phyloP scores from a whole-genome alignment of 352 stramenopile genomes.

The Phytophthora lateralis region DNA sequence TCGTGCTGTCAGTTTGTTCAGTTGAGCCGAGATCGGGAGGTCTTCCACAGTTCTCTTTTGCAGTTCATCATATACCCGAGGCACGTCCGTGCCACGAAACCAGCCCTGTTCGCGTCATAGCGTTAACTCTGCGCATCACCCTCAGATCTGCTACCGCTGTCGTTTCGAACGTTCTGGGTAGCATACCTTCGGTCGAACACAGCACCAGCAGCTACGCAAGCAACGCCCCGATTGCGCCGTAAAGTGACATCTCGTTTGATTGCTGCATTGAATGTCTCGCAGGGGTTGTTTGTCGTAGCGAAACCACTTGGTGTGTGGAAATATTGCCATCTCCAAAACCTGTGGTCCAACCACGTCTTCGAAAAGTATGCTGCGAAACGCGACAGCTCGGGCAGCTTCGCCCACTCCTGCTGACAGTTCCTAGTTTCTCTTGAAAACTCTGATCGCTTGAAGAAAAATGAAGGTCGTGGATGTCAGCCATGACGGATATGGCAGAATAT shows the following conservation, averaged over 20 bases:
- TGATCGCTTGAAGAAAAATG: not conserved
- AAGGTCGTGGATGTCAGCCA: not conserved
- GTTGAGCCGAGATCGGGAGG: too few relatives aligned
- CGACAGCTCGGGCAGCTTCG: not conserved
- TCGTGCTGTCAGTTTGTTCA: too few relatives aligned
- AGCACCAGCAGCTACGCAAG: not conserved
- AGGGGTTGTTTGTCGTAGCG: not conserved
- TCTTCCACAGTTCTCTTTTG: too few relatives aligned
- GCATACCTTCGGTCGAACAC: not conserved
- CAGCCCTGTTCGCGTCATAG: too few relatives aligned
- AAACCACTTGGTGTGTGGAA: not conserved
- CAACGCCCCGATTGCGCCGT: not conserved
- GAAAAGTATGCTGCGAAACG: not conserved
- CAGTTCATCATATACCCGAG: too few relatives aligned
- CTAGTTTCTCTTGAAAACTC: not conserved
- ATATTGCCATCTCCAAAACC: not conserved
- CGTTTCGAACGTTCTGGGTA: not conserved
- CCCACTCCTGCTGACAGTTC: not conserved
- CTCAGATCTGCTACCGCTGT: not conserved
- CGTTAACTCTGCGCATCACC: too few relatives aligned
- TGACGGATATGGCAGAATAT: conserved; percentile 43
- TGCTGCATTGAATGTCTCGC: not conserved
- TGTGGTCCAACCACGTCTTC: not conserved
- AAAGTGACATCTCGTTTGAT: not conserved
- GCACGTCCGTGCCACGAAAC: too few relatives aligned